Conservation (phyloP, 2,329 filamentous ascomycete species). For the Pestalotiopsis sp. region DNA sequence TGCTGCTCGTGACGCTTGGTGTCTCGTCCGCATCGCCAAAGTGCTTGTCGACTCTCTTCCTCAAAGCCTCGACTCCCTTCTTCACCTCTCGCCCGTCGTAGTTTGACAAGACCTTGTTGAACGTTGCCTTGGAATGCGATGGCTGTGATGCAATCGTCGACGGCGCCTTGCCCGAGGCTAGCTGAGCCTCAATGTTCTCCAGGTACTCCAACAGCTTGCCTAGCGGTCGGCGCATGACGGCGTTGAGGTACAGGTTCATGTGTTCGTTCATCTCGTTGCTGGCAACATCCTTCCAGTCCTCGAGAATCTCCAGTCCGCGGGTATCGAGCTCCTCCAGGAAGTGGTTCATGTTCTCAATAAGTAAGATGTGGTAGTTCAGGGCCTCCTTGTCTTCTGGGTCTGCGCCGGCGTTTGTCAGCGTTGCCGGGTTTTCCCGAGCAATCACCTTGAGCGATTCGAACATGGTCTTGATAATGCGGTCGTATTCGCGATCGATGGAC, state of each 20-base stretch:
- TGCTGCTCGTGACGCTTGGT: conserved; percentile 60
- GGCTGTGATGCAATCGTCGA: conserved; percentile 75
- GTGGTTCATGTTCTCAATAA: conserved; percentile 99
- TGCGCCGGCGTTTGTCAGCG: conserved; percentile 45
- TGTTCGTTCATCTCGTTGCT: conserved; percentile 82
- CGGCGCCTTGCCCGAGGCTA: conserved; percentile 61
- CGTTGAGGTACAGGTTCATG: conserved; percentile 82
- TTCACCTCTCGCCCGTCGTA: conserved; percentile 85
- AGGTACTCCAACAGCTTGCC: conserved; percentile 91
- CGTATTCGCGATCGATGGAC: conserved; percentile 85
- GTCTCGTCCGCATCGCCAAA: conserved; percentile 85
- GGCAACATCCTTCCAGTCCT: conserved; percentile 82
- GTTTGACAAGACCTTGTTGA: conserved; percentile 81
- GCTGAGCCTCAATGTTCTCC: conserved; percentile 81
- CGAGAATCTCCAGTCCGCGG: conserved; percentile 72
- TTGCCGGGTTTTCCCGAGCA: conserved; percentile 69
- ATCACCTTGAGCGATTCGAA: conserved; percentile 97
- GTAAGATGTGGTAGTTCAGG: conserved; percentile 93
- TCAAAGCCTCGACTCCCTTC: conserved; percentile 86
- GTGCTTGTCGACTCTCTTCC: conserved; percentile 94
- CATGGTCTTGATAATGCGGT: conserved; percentile 90
- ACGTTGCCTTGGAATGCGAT: conserved; percentile 79
- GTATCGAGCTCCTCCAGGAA: conserved; percentile 90
- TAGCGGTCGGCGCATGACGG: conserved; percentile 85
- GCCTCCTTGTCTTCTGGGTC: conserved; percentile 91